These are phyloP conservation scores for Aphanomyces invadans DNA, from an alignment of 352 stramenopile species.

Conservation along the genomic window DNA sequence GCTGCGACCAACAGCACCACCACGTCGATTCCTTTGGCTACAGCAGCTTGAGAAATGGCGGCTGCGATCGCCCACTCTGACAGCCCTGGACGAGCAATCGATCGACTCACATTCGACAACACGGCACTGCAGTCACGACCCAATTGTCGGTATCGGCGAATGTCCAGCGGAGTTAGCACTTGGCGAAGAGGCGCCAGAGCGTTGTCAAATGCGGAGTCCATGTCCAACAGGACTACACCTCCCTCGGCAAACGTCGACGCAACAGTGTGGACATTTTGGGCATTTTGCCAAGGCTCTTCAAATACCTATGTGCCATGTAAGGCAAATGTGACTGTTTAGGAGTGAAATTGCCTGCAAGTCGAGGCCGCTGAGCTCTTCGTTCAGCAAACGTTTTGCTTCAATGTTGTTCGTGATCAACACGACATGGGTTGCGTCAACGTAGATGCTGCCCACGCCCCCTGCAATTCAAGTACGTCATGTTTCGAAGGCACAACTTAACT, in stretches of 20 bases:
- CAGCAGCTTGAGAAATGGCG: conserved; percentile 36
- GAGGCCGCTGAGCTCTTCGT: conserved; percentile 57
- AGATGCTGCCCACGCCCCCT: conserved; percentile 55
- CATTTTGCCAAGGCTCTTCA: conserved; percentile 50
- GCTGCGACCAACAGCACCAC: conserved; percentile 52
- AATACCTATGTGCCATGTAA: conserved; percentile 13
- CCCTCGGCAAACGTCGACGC: conserved; percentile 36
- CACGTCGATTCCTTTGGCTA: conserved; percentile 40
- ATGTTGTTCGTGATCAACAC: conserved; percentile 65
- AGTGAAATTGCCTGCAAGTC: conserved; percentile 21
- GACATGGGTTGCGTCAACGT: conserved; percentile 42
- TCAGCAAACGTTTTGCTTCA: conserved; percentile 58
- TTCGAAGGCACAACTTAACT: no score
- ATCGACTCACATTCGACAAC: conserved; percentile 42
- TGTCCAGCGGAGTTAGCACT: conserved; percentile 49
- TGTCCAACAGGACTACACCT: conserved; percentile 37
- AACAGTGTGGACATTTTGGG: conserved; percentile 29
- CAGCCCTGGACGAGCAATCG: conserved; percentile 33
- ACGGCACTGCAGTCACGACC: conserved; percentile 57
- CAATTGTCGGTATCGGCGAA: conserved; percentile 42
- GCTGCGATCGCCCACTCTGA: conserved; percentile 50
- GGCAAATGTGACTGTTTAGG: background rate
- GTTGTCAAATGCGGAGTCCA: conserved; percentile 29
- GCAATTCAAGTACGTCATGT: background rate
- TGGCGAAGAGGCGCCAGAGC: conserved; percentile 34